phyloP scores from a whole-genome alignment of 2,329 filamentous ascomycete species.

The Paecilomyces sp. region DNA sequence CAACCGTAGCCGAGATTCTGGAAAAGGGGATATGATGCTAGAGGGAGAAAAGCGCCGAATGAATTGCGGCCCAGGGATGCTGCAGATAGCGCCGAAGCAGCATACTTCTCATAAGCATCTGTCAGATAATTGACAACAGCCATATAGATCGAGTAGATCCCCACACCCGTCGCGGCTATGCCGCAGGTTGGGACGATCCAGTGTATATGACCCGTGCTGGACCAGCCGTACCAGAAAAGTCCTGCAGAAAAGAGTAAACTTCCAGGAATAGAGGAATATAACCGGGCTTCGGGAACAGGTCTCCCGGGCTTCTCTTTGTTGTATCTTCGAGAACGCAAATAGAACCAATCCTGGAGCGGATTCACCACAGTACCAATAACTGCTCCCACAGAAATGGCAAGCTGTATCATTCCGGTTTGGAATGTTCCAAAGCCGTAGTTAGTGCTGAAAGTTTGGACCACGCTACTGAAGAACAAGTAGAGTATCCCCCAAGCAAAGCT shows the following conservation, averaged over 20 bases:
- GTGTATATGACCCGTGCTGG: slow-evolving; percentile 14
- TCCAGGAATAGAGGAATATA: slow-evolving; percentile 37
- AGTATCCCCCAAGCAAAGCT: slow-evolving; percentile 39
- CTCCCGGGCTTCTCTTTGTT: slow-evolving; percentile 32
- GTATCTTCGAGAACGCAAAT: background rate
- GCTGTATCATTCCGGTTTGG: slow-evolving; percentile 32
- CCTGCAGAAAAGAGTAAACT: slow-evolving; percentile 28
- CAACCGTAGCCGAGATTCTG: slow-evolving; percentile 34
- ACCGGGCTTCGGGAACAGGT: slow-evolving; percentile 36
- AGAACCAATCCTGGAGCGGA: slow-evolving; percentile 18
- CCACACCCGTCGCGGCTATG: slow-evolving; percentile 31
- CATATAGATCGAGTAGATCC: slow-evolving; percentile 39
- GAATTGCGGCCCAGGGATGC: slow-evolving; percentile 39
- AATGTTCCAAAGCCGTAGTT: slow-evolving; percentile 30
- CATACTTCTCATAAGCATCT: slow-evolving; percentile 43
- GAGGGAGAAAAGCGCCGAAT: slow-evolving; percentile 41
- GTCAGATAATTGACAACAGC: slow-evolving; percentile 44
- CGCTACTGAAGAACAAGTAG: slow-evolving; percentile 35
- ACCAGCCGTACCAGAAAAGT: slow-evolving; percentile 32
- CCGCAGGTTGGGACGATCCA: slow-evolving; percentile 29
- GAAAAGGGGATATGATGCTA: slow-evolving; percentile 36
- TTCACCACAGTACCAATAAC: slow-evolving; percentile 35
- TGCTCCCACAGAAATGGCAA: slow-evolving; percentile 36
- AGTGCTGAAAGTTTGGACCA: slow-evolving; percentile 32
- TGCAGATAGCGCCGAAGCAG: slow-evolving; percentile 40